These are phyloP conservation scores for Solanum neorickii DNA, from an alignment of 257 asterid species.

Conservation along the genomic window DNA sequence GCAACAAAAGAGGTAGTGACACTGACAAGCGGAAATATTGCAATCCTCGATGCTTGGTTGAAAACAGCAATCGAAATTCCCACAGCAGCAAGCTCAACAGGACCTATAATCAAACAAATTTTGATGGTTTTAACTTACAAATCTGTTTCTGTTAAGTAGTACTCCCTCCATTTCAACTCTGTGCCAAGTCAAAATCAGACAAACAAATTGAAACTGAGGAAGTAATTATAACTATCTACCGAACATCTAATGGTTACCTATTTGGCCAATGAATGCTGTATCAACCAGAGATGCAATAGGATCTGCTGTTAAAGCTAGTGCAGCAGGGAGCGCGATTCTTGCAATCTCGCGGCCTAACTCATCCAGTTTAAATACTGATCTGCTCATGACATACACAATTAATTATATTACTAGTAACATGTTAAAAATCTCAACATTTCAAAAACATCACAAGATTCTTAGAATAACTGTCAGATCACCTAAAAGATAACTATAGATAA, in stretches of 20 bases:
- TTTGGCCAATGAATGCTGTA: slow-evolving; percentile 74
- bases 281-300: slow-evolving; percentile 80
- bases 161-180: neutral
- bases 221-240: neutral
- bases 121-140: neutral
- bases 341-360: slow-evolving; percentile 59
- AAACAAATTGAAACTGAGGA: neutral
- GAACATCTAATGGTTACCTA: slow-evolving; percentile 25
- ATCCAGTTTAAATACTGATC: slow-evolving; percentile 48
- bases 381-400: slow-evolving; percentile 2
- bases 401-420: neutral
- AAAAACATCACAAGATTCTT: neutral
- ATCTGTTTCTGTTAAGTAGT: neutral
- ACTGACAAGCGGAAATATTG: slow-evolving; percentile 62
- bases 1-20: slow-evolving; percentile 65
- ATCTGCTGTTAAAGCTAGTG: slow-evolving; percentile 75
- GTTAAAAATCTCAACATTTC: neutral
- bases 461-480: neutral
- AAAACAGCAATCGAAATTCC: slow-evolving; percentile 67
- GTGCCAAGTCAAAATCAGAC: neutral
- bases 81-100: slow-evolving; percentile 61
- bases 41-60: slow-evolving; percentile 58
- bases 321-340: slow-evolving; percentile 56
- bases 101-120: slow-evolving; percentile 17
- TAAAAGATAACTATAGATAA: neutral